Evolutionary conservation across 495 filamentous ascomycete genomes (phyloP), one percentile per base, ranked within the genome.

Genomic region (Aeminium ludgeri): DNA sequence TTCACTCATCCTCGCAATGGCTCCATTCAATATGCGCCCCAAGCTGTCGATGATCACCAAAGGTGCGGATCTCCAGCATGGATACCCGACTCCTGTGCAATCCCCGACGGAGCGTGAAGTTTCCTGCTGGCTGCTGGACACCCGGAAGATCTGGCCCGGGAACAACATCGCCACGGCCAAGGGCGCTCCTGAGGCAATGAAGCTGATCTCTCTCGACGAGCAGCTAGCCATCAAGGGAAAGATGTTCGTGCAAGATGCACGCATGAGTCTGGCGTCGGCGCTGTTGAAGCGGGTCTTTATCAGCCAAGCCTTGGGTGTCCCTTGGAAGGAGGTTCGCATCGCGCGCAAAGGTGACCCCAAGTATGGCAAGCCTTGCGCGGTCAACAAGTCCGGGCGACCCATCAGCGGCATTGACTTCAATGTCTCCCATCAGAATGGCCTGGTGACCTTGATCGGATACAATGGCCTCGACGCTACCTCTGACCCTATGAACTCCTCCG

Each of bases 391-490:
- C 17, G 41, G 43, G 10, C 33, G 40, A 10, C 36, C 50, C 6
- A 47, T 48, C 34, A 39, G 31, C 13, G 58, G 60, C 18, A 64
- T 87, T 13, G 70, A 80, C 41, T 93, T 94, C 69, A 94, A 94
- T 55, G 80, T 93, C 40, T 80, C 73, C 39, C 86, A 94, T 54
- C 86, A 93, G 56, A 80, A 78, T 11, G 82, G 81, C 0, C 59
- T 93, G 10, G 83, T 87, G 8, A 68, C 70, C 4, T 52, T 82
- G 3, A 67, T 72, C 3, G 76, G 73, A 28, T 53, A 55, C 36
- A 36, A 47, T 25, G 44, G 44, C 10, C 38, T 36, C 12, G 33
- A 27, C 6, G 27, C 19, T 4, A 30, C 10, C 13, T 13, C 5
- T 2, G 44, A 47, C 19, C 23, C 23, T 25, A 25, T 4, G 4